phyloP scores from a whole-genome alignment of 139 green algal species.

The Chlamydomonas sp. region DNA sequence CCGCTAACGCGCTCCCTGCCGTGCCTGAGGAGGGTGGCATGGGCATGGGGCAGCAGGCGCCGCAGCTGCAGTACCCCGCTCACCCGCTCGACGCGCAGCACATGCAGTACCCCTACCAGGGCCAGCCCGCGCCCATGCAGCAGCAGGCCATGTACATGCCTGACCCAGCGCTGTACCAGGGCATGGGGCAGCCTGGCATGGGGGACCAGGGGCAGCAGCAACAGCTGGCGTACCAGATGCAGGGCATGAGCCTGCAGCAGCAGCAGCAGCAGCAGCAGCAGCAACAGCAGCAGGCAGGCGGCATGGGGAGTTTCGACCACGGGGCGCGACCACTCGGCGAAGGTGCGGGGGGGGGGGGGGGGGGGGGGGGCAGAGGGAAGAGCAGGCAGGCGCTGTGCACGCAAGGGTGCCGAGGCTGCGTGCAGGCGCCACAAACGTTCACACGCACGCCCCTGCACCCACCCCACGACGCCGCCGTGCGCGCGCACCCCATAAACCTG shows the following conservation, averaged over 20 bases:
- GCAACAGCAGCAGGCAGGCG: neutral
- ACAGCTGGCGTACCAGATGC: conserved; percentile 8
- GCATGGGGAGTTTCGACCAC: too few species aligned
- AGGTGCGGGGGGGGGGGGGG: too few species aligned
- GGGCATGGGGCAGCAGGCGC: conserved; percentile 4
- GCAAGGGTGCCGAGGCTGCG: too few species aligned
- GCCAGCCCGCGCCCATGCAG: neutral
- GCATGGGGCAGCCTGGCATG: neutral
- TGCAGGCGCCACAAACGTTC: too few species aligned
- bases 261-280: conserved; percentile 9
- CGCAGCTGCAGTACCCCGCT: neutral
- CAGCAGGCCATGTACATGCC: neutral
- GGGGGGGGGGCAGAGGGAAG: too few species aligned
- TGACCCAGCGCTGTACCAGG: neutral
- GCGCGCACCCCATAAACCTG: too few species aligned
- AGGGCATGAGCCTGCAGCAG: conserved; percentile 6
- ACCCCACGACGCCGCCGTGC: too few species aligned
- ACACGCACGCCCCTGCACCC: too few species aligned
- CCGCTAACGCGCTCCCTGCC: neutral
- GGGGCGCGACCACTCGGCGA: too few species aligned
- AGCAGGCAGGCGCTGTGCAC: too few species aligned
- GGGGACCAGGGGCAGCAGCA: conserved; percentile 14
- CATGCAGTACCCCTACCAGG: conserved; percentile 1
- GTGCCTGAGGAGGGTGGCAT: neutral
- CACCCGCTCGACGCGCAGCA: conserved; percentile 1